phyloP scores from a whole-genome alignment of 139 green algal species.

The Coccomyxa sp. region DNA sequence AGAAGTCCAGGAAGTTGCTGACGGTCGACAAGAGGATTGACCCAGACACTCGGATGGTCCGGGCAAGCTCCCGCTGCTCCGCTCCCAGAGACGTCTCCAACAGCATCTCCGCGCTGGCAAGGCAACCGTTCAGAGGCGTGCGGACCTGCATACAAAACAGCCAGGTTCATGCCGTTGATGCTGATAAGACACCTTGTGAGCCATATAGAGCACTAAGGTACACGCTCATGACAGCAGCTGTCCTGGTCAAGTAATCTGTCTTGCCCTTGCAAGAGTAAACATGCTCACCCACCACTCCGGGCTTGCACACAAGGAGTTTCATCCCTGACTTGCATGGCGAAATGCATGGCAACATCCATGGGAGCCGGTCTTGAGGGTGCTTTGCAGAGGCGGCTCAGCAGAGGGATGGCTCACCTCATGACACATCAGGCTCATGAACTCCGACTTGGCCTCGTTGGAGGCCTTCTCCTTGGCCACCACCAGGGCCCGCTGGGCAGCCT shows the following conservation, averaged over 20 bases:
- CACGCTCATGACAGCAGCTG: too few species aligned
- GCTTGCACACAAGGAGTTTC: too few species aligned
- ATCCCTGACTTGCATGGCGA: too few species aligned
- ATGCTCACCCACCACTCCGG: too few species aligned
- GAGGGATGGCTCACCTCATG: slow-evolving; percentile 28
- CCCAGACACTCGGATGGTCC: slow-evolving; percentile 73
- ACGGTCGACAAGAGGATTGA: slow-evolving; percentile 80
- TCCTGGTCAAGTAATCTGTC: too few species aligned
- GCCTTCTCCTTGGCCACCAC: slow-evolving; percentile 68
- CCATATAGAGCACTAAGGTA: too few species aligned
- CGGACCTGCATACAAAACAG: slow-evolving; percentile 36
- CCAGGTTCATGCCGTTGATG: too few species aligned
- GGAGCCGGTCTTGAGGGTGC: not conserved
- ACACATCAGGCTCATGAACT: slow-evolving; percentile 67
- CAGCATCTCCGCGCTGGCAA: slow-evolving; percentile 85
- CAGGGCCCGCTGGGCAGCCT: slow-evolving; percentile 58
- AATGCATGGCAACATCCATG: not conserved
- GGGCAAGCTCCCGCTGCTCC: slow-evolving; percentile 77
- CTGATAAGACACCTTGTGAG: too few species aligned
- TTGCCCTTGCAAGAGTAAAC: too few species aligned
- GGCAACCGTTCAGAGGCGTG: slow-evolving; percentile 83
- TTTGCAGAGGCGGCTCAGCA: not conserved
- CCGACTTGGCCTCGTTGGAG: slow-evolving; percentile 70
- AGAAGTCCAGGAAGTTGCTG: slow-evolving; percentile 88
- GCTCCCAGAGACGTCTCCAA: slow-evolving; percentile 65